phyloP scores from a whole-genome alignment of 1,284 basidiomycete species.

The Afroboletus lepidellus region DNA sequence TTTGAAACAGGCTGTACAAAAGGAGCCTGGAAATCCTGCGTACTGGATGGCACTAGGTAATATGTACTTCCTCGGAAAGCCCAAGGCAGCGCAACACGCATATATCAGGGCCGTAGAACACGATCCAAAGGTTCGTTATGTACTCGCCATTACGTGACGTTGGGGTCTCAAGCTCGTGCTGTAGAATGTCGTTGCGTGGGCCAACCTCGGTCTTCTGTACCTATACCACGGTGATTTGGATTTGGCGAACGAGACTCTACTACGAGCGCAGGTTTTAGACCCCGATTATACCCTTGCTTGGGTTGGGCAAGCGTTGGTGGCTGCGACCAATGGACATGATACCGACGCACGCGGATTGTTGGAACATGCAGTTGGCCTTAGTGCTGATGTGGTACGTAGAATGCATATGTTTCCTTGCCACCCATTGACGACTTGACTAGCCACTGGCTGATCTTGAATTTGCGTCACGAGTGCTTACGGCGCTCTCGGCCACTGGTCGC shows the following conservation, averaged over 20 bases:
- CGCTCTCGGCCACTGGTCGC: slow-evolving; percentile 33
- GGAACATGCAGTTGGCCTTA: slow-evolving; percentile 79
- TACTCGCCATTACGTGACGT: not conserved
- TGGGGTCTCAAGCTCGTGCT: slow-evolving; percentile 11
- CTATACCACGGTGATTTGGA: slow-evolving; percentile 80
- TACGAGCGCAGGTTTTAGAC: slow-evolving; percentile 87
- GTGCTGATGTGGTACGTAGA: slow-evolving; percentile 63
- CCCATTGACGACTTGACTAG: slow-evolving; percentile 38
- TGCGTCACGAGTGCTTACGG: slow-evolving; percentile 62
- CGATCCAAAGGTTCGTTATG: slow-evolving; percentile 63
- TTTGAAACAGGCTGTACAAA: slow-evolving; percentile 74
- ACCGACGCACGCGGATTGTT: slow-evolving; percentile 71
- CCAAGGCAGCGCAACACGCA: slow-evolving; percentile 84
- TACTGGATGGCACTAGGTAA: slow-evolving; percentile 87
- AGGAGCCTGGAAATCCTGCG: slow-evolving; percentile 69
- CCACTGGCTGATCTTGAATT: slow-evolving; percentile 85
- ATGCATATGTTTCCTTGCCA: not conserved
- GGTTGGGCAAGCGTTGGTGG: slow-evolving; percentile 90
- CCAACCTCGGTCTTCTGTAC: slow-evolving; percentile 89
- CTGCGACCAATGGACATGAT: slow-evolving; percentile 62
- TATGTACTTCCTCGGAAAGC: slow-evolving; percentile 66
- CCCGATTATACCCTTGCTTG: slow-evolving; percentile 91
- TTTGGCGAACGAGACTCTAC: slow-evolving; percentile 84
- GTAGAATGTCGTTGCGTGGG: slow-evolving; percentile 83
- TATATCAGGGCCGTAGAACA: slow-evolving; percentile 89